phyloP scores from a whole-genome alignment of 2,329 filamentous ascomycete genomes.

The Sarocladium strictum region DNA sequence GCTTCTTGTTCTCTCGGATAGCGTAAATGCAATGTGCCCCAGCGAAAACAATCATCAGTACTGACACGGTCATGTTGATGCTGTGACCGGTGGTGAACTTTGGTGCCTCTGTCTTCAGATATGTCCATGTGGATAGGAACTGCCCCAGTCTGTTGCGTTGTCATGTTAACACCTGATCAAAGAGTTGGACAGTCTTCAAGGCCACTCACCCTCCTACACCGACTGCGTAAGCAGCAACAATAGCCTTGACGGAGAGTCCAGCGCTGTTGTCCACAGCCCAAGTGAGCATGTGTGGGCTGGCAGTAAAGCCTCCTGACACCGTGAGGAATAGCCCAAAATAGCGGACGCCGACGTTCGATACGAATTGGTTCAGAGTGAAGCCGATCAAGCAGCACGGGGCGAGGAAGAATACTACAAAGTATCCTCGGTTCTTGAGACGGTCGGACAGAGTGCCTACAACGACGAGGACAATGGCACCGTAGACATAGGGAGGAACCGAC shows the following conservation, averaged over 20 bases:
- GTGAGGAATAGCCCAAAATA: neutral
- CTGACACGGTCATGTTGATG: neutral
- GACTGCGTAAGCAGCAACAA: neutral
- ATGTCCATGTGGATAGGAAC: neutral
- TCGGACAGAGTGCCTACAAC: constrained; percentile 10
- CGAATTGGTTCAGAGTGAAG: neutral
- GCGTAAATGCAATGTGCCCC: neutral
- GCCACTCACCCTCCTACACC: neutral
- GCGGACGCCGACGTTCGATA: neutral
- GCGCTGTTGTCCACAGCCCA: neutral
- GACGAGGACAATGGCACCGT: constrained; percentile 11
- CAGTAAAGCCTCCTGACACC: neutral
- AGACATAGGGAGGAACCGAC: constrained; percentile 28
- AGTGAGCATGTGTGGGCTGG: neutral
- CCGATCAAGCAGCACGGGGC: neutral
- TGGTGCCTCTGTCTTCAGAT: neutral
- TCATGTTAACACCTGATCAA: neutral
- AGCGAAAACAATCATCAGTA: neutral
- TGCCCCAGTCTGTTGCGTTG: neutral
- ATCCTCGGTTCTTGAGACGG: neutral
- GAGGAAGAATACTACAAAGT: neutral
- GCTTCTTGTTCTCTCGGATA: neutral
- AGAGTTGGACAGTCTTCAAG: neutral
- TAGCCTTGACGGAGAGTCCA: neutral
- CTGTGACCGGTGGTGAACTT: neutral